Base-by-base conservation (phyloP, 1,284 basidiomycete genomes). In the Cerioporus squamosus region DNA sequence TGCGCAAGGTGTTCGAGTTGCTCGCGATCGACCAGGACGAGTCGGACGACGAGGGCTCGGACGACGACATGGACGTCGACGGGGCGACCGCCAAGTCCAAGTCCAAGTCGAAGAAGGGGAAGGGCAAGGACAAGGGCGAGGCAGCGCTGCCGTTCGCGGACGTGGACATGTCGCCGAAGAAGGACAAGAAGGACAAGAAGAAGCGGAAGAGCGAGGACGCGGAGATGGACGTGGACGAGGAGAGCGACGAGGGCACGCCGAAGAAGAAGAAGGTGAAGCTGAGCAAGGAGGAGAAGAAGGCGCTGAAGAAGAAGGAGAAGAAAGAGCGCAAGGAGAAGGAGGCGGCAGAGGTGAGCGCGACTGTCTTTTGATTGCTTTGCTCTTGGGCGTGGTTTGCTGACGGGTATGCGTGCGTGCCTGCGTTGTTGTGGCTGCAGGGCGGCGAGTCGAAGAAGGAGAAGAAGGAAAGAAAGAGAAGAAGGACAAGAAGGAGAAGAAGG, bases 1-100 rank as follows among this genome's bases (percentile, higher is more conserved):
- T 97, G 70, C 86, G 89, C 69, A 95, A 93, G 75, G 96, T 96
- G 8, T 74, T 97, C 63, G 86, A 91, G 42, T 85, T 86, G 52
- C 87, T 97, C 51, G 88, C 86, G 40, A 72, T 90, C 43, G 91
- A 90, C 20, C 83, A 81, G 0, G 87, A 87, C 12, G 87, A 87
- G 22, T 89, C 88, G 10, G 85, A 86, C 52, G 84, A 85, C 42
- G 79, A 78, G 42, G 33, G 33, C 33, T 36, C 33, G 33, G 33
- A 36, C 33, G 77, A 79, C 39, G 62, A 42, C 44, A 81, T 82
- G 69, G 83, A 85, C 51, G 83, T 84, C 44, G 80, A 78, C 53
- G 76, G 77, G 33, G 85, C 88, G 64, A 75, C 75, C 1, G 77
- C 75, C 8, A 36, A 36, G 57, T 29, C 26, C 26, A 29, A 29